Conservation (phyloP, 2,329 filamentous ascomycete genomes). For the Amauroascus verrucosus region DNA sequence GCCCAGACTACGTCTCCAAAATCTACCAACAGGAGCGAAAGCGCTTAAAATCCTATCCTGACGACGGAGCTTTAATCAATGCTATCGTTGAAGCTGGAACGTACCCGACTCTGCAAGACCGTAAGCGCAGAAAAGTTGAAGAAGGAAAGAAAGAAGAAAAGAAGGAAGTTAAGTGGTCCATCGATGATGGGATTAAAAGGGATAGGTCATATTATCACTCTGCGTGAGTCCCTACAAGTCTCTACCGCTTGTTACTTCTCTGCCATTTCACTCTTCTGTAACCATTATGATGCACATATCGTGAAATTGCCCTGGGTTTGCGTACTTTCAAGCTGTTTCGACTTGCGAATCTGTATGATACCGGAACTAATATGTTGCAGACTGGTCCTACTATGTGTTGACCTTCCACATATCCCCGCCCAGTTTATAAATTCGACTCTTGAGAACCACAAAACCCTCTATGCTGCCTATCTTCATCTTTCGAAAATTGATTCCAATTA, state of each 20-base stretch:
- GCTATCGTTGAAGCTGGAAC: constrained; percentile 31
- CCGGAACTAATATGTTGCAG: constrained; percentile 17
- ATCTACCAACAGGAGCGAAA: constrained; percentile 24
- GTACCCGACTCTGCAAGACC: constrained; percentile 38
- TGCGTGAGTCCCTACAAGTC: constrained; percentile 17
- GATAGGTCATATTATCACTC: constrained; percentile 17
- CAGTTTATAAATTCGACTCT: constrained; percentile 23
- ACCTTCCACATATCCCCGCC: constrained; percentile 32
- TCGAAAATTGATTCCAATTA: background rate
- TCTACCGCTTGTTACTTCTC: background rate
- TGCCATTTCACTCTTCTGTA: too few species aligned
- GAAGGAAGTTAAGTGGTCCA: background rate
- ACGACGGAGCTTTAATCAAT: constrained; percentile 31
- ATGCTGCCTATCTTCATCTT: constrained; percentile 7
- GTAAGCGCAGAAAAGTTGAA: constrained; percentile 31
- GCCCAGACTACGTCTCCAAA: constrained; percentile 31
- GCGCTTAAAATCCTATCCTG: background rate
- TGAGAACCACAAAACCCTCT: background rate
- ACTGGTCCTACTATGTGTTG: constrained; percentile 21
- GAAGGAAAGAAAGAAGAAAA: constrained; percentile 28
- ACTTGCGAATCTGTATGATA: background rate
- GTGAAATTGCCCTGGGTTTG: background rate
- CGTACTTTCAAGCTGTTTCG: background rate
- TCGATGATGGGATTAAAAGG: constrained; percentile 21
- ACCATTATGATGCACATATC: background rate